Evolutionary conservation across 805 yeast genomes (phyloP), one percentile per base, ranked within the genome.

Genomic region (Metschnikowia vanudenii): DNA sequence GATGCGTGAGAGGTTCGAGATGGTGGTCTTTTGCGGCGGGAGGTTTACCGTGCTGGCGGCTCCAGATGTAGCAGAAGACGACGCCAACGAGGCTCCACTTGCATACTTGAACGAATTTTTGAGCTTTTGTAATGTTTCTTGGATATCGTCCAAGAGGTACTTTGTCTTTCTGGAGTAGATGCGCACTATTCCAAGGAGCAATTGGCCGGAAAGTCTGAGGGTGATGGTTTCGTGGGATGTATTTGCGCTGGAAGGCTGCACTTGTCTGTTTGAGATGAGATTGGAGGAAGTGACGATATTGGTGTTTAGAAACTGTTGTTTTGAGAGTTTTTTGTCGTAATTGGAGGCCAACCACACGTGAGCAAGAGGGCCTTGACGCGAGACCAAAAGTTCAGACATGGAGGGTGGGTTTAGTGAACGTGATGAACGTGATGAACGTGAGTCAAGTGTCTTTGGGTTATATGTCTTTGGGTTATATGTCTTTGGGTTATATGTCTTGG

Each of bases 291-390:
- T 77, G 12, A 78, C 61, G 47, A 91, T 82, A 56, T 86, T 79
- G 12, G 96, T 84, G 56, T 79, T 82, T 40, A 88, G 70, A 37
- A 84, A 72, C 60, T 87, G 92, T 43, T 79, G 80, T 56, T 85
- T 84, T 36, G 90, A 76, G 29, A 88, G 76, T 54, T 83, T 84
- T 57, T 81, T 80, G 56, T 90, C 96, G 66, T 90, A 76, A 61
- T 88, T 90, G 17, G 96, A 92, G 9, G 97, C 97, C 39, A 90
- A 73, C 97, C 97, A 90, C 8, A 89, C 90, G 53, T 84, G 87
- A 2, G 95, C 96, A 50, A 90, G 71, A 1, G 96, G 96, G 2
- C 96, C 95, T 60, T 83, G 83, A 50, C 80, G 82, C 2, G 87
- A 73, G 17, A 83, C 53, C 46, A 54, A 45, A 22, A 48, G 49